Conservation (phyloP, 2,329 filamentous ascomycete species). For the Hymenoscyphus infarciens region DNA sequence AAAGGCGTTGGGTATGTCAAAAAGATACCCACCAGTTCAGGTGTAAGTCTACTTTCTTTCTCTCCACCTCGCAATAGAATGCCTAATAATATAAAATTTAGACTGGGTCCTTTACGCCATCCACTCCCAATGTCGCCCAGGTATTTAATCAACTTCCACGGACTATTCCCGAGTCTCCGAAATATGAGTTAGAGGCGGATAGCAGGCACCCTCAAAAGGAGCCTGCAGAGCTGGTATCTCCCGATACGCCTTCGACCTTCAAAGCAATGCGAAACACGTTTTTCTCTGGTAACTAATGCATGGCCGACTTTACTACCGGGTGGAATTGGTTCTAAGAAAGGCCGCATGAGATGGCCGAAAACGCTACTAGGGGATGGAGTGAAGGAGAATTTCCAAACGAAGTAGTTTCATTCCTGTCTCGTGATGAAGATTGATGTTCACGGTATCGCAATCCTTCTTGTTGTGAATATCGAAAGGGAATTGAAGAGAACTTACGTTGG, state of each 20-base stretch:
- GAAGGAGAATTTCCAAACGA: neutral
- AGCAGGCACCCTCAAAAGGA: conserved; percentile 8
- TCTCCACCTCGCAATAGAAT: neutral
- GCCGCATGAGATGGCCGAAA: neutral
- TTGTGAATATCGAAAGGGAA: neutral
- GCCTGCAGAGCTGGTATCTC: conserved; percentile 10
- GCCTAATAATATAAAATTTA: neutral
- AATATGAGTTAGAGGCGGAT: conserved; percentile 12
- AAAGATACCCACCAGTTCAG: conserved; percentile 12
- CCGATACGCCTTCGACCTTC: neutral
- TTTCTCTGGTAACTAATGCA: neutral
- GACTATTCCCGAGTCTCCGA: conserved; percentile 8
- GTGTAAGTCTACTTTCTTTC: conserved; percentile 8
- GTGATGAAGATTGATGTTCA: neutral
- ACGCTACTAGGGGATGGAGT: neutral
- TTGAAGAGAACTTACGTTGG: neutral
- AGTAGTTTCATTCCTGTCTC: neutral
- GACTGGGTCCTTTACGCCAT: neutral
- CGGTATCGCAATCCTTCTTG: neutral
- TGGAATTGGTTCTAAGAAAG: neutral
- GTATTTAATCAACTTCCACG: conserved; percentile 7
- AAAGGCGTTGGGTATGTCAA: conserved; percentile 35
- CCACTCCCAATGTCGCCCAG: neutral
- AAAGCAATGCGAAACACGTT: neutral
- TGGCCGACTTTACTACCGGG: neutral